These are phyloP conservation scores for Trichoderma brevicompactum DNA, from an alignment of 2,329 filamentous ascomycete species.

Conservation along the genomic window DNA sequence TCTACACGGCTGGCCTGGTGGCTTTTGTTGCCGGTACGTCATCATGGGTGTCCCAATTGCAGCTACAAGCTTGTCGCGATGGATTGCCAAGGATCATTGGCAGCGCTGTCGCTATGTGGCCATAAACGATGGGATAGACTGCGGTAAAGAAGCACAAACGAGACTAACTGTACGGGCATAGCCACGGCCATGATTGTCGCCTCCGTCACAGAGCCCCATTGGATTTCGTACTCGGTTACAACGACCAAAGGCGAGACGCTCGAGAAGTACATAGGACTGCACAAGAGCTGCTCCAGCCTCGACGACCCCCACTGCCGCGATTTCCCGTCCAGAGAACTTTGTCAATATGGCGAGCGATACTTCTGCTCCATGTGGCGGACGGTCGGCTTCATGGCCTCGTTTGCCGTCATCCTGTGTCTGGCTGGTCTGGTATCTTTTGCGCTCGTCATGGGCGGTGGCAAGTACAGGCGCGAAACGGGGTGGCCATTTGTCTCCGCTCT, in stretches of 20 bases:
- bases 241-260: conserved; percentile 52
- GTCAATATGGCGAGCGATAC: conserved; percentile 57
- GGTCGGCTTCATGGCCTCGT: conserved; percentile 84
- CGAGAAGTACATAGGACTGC: conserved; percentile 73
- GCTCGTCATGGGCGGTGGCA: conserved; percentile 77
- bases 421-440: conserved; percentile 79
- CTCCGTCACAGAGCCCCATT: conserved; percentile 70
- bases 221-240: conserved; percentile 67
- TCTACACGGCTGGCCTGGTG: conserved; percentile 50
- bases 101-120: background rate
- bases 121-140: background rate
- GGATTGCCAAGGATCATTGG: conserved; percentile 4
- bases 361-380: conserved; percentile 95
- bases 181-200: conserved; percentile 73
- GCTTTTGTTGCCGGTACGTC: conserved; percentile 51
- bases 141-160: background rate
- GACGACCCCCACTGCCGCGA: conserved; percentile 62
- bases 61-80: background rate
- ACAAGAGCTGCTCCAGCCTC: conserved; percentile 76
- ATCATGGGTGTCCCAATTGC: background rate
- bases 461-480: conserved; percentile 76
- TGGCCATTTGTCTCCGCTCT: conserved; percentile 77
- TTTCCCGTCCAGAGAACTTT: conserved; percentile 43
- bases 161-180: conserved; percentile 40
- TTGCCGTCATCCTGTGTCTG: conserved; percentile 80